phyloP scores from a whole-genome alignment of 768 basidiomycete genomes.

The Lepiota venenata region DNA sequence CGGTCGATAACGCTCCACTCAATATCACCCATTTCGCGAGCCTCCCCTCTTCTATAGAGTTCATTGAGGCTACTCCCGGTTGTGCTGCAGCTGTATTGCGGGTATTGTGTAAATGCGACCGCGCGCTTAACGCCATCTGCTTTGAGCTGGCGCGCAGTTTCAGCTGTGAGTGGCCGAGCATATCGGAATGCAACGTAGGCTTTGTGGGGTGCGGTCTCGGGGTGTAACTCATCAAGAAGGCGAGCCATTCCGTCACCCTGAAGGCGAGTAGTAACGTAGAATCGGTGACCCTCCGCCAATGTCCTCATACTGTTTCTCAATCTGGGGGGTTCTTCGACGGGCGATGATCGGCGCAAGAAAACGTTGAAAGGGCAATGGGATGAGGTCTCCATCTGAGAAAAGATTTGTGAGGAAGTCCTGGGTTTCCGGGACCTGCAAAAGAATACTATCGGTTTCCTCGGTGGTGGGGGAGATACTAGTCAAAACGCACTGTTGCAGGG shows the following conservation, averaged over 20 bases:
- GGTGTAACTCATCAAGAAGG: constrained; percentile 92
- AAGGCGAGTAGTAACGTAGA: constrained; percentile 76
- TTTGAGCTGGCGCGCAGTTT: constrained; percentile 79
- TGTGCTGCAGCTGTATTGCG: constrained; percentile 97
- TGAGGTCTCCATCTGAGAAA: constrained; percentile 91
- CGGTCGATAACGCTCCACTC: constrained; percentile 98
- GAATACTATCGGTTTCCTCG: constrained; percentile 9
- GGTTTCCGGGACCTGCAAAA: constrained; percentile 80
- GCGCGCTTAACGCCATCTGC: constrained; percentile 90
- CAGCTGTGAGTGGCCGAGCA: constrained; percentile 83
- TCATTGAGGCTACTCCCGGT: constrained; percentile 98
- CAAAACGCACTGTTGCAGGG: constrained; percentile 72
- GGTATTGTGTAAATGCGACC: constrained; percentile 96
- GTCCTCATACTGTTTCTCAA: constrained; percentile 90
- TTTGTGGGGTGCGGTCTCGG: constrained; percentile 92
- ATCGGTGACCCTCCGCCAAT: constrained; percentile 99
- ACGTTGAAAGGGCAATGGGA: constrained; percentile 91
- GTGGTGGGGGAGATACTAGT: constrained; percentile 2
- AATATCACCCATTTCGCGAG: constrained; percentile 61
- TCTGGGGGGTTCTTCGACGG: constrained; percentile 82
- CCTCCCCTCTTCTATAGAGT: constrained; percentile 63
- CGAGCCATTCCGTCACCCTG: constrained; percentile 91
- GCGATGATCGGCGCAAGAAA: constrained; percentile 88
- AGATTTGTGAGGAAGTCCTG: constrained; percentile 89
- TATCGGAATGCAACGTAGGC: constrained; percentile 96